Percentiles rank a stretch among this genome's conserved stretches.
phyloP scores from a whole-genome alignment of 257 asterid genomes.

The Forsythia suspensa region DNA sequence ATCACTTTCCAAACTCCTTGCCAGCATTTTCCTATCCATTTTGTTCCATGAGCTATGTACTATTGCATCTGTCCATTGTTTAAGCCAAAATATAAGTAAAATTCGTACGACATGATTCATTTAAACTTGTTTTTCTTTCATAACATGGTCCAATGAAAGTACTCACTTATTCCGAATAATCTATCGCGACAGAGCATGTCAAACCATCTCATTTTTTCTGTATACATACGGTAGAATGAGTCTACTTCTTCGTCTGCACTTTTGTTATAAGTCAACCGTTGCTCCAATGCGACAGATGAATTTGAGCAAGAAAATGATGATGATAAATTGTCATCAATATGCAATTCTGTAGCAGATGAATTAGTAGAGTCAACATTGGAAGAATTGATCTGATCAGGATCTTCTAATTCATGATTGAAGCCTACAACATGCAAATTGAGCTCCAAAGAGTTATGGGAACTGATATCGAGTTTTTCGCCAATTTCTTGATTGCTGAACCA shows the following conservation, averaged over 20 bases:
- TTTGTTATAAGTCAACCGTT: not conserved
- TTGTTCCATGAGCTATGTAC: slow-evolving; percentile 12
- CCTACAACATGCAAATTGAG: not conserved
- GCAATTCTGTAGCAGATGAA: not conserved
- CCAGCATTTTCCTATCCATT: slow-evolving; percentile 32
- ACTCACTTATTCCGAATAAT: slow-evolving; percentile 48
- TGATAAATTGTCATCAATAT: slow-evolving; percentile 4
- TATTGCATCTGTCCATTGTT: slow-evolving; percentile 36
- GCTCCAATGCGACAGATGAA: slow-evolving; percentile 10
- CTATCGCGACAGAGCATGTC: slow-evolving; percentile 53
- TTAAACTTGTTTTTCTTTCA: too few relatives aligned
- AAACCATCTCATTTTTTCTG: slow-evolving; percentile 59
- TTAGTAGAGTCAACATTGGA: not conserved
- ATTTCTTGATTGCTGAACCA: not conserved
- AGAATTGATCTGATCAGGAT: slow-evolving; percentile 14
- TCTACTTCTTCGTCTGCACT: slow-evolving; percentile 21
- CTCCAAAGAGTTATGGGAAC: not conserved
- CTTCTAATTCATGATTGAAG: not conserved
- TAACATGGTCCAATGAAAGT: not conserved
- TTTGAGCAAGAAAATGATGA: slow-evolving; percentile 1
- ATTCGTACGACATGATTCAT: not conserved
- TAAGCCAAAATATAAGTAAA: not conserved
- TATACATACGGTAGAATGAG: slow-evolving; percentile 36
- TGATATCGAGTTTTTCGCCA: not conserved
- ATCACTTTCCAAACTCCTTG: slow-evolving; percentile 54